phyloP scores from a whole-genome alignment of 2,329 filamentous ascomycete species.

The Ophiognomonia clavigignenti-juglandacearum region DNA sequence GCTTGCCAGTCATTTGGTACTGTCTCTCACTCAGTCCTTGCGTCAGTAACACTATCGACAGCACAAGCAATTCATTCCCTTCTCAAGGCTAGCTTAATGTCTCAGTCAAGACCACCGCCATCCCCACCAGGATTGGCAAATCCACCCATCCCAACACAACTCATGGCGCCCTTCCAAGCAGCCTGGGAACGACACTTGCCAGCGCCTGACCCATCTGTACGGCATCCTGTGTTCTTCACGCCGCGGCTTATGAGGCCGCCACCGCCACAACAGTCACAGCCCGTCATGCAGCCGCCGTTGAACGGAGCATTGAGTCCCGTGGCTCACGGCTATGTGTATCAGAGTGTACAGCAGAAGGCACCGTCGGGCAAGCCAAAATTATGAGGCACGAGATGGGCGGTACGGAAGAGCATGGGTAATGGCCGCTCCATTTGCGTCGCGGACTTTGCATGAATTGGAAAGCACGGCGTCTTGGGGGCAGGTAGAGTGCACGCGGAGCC shows the following conservation, averaged over 20 bases:
- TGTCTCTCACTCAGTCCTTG: no score
- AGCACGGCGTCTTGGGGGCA: background rate
- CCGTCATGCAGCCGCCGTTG: background rate
- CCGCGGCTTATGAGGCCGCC: slow-evolving; percentile 54
- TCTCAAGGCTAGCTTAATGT: background rate
- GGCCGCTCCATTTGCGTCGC: no score
- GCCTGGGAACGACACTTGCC: slow-evolving; percentile 23
- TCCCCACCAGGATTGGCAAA: background rate
- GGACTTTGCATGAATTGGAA: background rate
- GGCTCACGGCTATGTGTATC: slow-evolving; percentile 57
- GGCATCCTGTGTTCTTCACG: slow-evolving; percentile 76
- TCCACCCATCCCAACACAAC: slow-evolving; percentile 23
- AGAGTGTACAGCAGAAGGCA: slow-evolving; percentile 32
- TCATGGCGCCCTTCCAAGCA: slow-evolving; percentile 18
- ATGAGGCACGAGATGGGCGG: slow-evolving; percentile 22
- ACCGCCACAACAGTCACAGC: background rate
- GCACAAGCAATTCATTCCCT: background rate
- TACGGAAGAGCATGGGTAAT: no score
- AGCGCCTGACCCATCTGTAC: slow-evolving; percentile 50
- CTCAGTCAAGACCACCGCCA: slow-evolving; percentile 8
- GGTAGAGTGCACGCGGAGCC: no score
- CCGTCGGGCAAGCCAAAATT: slow-evolving; percentile 27
- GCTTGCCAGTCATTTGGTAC: no score
- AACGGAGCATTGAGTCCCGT: slow-evolving; percentile 40
- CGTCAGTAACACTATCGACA: no score